Conservation (phyloP, 2,329 filamentous ascomycete species). For the Stylonectria norvegica region DNA sequence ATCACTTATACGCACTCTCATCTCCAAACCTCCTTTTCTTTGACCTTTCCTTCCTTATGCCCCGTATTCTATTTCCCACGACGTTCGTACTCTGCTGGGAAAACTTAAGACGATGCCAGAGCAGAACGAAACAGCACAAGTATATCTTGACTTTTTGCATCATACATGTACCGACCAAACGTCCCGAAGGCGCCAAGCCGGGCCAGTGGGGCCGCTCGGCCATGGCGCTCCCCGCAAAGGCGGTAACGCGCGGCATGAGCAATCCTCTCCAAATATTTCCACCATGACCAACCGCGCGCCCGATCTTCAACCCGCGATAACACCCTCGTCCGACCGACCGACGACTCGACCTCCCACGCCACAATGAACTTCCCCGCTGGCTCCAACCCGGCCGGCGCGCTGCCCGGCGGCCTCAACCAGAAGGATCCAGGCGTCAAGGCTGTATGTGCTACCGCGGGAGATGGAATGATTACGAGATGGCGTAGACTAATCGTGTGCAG, state of each 20-base stretch:
- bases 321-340: constrained; percentile 2
- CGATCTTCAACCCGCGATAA: constrained; percentile 16
- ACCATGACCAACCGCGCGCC: constrained; percentile 1
- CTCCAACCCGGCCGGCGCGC: constrained; percentile 22
- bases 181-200: constrained; percentile 18
- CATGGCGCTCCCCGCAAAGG: constrained; percentile 21
- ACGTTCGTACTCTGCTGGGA: too few species aligned
- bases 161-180: too few species aligned
- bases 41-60: too few species aligned
- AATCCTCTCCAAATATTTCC: constrained; percentile 28
- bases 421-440: constrained; percentile 50
- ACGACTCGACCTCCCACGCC: constrained; percentile 5
- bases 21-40: too few species aligned
- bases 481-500: constrained; percentile 40
- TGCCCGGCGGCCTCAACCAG: constrained; percentile 36
- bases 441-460: constrained; percentile 35
- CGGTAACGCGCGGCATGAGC: constrained; percentile 42
- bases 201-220: constrained; percentile 22
- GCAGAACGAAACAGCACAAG: too few species aligned
- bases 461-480: not conserved
- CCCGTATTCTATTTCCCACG: too few species aligned
- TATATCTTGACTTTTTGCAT: too few species aligned
- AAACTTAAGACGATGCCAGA: too few species aligned
- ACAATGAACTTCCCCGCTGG: constrained; percentile 40
- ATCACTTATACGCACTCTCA: too few species aligned